These are phyloP conservation scores for Grigorovia yakushimaensis DNA, from an alignment of 805 yeast species.

Conservation along the genomic window DNA sequence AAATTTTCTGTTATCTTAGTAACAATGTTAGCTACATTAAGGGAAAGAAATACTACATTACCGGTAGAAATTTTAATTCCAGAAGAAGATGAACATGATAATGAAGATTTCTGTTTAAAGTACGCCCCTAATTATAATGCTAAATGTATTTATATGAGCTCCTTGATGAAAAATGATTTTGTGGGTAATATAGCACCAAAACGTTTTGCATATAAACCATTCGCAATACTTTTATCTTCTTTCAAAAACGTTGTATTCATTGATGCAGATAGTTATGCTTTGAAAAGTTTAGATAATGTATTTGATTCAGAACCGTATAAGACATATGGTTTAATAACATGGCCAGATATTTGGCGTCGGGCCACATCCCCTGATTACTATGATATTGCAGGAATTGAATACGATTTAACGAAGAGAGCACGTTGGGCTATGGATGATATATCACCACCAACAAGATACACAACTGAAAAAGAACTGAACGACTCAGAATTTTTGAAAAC, in stretches of 20 bases:
- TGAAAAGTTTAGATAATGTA: constrained; percentile 38
- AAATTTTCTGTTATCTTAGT: constrained; percentile 55
- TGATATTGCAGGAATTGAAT: constrained; percentile 38
- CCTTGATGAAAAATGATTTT: constrained; percentile 37
- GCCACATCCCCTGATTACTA: constrained; percentile 55
- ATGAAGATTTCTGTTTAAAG: constrained; percentile 53
- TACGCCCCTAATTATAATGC: constrained; percentile 59
- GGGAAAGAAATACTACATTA: constrained; percentile 55
- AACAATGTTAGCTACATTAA: constrained; percentile 41
- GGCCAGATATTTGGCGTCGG: constrained; percentile 76
- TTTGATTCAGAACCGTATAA: constrained; percentile 37
- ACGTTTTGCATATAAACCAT: constrained; percentile 58
- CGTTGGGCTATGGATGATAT: constrained; percentile 24
- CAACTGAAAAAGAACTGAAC: background rate
- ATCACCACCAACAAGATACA: constrained; percentile 12
- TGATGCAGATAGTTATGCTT: constrained; percentile 65
- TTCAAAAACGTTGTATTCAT: constrained; percentile 65
- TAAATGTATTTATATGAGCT: constrained; percentile 44
- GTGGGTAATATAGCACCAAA: constrained; percentile 35
- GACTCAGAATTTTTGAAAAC: constrained; percentile 3
- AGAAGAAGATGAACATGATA: constrained; percentile 56
- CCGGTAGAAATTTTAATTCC: constrained; percentile 85
- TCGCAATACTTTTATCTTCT: constrained; percentile 64
- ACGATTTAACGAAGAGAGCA: constrained; percentile 28
- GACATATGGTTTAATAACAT: constrained; percentile 45